Conservation (phyloP, 2,329 filamentous ascomycete genomes). For the Colletotrichum lini region DNA sequence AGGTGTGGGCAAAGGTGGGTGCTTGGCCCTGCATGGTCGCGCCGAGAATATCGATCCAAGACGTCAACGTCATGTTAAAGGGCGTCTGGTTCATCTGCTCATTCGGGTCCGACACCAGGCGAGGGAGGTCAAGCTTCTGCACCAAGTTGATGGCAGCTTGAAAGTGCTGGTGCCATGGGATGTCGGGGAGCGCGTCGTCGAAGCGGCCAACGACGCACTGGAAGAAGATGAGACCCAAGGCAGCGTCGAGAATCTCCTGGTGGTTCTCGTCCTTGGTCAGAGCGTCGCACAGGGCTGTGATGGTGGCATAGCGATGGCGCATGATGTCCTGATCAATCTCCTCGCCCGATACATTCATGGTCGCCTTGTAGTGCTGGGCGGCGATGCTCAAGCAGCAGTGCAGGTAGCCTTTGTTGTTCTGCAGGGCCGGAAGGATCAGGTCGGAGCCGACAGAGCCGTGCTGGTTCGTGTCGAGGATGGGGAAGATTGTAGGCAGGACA, state of each 20-base stretch:
- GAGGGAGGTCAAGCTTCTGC: constrained; percentile 85
- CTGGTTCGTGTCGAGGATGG: constrained; percentile 91
- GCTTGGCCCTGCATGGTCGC: constrained; percentile 91
- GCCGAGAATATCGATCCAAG: constrained; percentile 98
- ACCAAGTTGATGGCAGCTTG: constrained; percentile 90
- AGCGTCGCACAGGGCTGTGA: constrained; percentile 87
- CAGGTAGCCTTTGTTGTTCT: constrained; percentile 92
- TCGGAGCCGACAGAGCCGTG: constrained; percentile 85
- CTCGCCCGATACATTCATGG: constrained; percentile 75
- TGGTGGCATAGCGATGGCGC: constrained; percentile 90
- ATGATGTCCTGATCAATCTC: constrained; percentile 92
- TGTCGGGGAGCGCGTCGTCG: constrained; percentile 88
- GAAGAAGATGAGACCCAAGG: constrained; percentile 96
- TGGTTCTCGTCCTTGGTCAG: constrained; percentile 86
- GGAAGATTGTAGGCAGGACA: constrained; percentile 91
- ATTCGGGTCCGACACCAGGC: constrained; percentile 72
- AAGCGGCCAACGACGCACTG: constrained; percentile 91
- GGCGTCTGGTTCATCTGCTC: constrained; percentile 76
- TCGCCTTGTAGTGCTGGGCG: constrained; percentile 91
- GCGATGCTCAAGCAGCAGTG: constrained; percentile 96
- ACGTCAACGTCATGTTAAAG: constrained; percentile 94
- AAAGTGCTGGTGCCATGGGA: constrained; percentile 98
- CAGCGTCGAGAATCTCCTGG: constrained; percentile 90
- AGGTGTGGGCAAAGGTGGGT: constrained; percentile 93
- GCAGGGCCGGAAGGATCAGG: constrained; percentile 87